Percentiles rank a stretch among this genome's conserved stretches.
Evolutionary conservation across 78 protist genomes (phyloP).

Genomic region (Isochrysis galbana): DNA sequence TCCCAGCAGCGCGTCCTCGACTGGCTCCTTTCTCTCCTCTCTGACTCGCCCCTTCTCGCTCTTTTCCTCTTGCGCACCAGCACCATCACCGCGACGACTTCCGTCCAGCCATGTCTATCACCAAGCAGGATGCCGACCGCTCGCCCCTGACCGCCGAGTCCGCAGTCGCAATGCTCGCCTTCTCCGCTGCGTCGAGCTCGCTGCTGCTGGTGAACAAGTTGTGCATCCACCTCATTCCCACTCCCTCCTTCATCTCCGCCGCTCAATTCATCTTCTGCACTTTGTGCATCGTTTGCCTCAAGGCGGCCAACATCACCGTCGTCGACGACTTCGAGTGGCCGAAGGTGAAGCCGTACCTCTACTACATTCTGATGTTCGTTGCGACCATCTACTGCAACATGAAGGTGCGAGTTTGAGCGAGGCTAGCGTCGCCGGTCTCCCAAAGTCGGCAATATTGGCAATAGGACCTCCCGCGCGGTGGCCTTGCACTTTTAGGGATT

Average conservation of each 20-base stretch:
- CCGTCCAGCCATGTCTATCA: background rate
- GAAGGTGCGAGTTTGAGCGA: too few relatives aligned
- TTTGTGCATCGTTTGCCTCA: background rate
- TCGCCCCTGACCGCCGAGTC: background rate
- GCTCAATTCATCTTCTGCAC: background rate
- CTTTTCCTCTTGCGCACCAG: background rate
- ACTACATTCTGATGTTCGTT: background rate
- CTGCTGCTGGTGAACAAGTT: background rate
- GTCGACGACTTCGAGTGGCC: background rate
- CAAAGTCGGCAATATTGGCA: too few relatives aligned
- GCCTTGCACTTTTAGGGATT: too few relatives aligned
- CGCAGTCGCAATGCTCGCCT: background rate
- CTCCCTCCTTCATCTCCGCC: background rate
- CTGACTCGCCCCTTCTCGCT: background rate
- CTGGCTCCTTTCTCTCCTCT: background rate
- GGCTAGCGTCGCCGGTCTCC: too few relatives aligned
- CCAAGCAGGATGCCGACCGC: background rate
- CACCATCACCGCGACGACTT: background rate
- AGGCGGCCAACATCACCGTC: background rate
- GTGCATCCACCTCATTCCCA: background rate
- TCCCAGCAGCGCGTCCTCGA: too few relatives aligned
- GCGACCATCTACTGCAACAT: slow-evolving; percentile 5
- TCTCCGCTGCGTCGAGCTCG: background rate
- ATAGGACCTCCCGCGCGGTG: too few relatives aligned
- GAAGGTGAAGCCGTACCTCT: slow-evolving; percentile 1